Percentiles rank a stretch among this genome's conserved stretches.
These are phyloP conservation scores for Plasmodium knowlesi DNA, from an alignment of 169 alveolate species.

Conservation along the genomic window DNA sequence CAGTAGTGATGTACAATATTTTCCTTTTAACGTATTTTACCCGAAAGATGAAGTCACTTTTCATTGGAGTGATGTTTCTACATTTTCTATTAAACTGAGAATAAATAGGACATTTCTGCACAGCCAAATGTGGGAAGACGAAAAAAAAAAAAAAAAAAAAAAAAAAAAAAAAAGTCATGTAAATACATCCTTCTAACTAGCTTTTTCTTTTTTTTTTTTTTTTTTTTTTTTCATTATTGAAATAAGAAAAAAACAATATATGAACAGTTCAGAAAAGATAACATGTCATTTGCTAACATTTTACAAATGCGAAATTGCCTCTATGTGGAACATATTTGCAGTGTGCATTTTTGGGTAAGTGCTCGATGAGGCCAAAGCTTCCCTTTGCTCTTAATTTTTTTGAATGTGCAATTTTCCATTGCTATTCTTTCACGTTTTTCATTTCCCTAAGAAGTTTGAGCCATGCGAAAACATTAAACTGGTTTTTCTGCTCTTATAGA, in stretches of 20 bases:
- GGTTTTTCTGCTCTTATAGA: slow-evolving; percentile 12
- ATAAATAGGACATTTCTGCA: background rate
- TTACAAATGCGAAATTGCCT: background rate
- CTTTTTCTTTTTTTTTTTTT: slow-evolving; percentile 10
- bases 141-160: slow-evolving; percentile 32
- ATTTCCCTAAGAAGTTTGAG: background rate
- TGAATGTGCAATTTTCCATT: background rate
- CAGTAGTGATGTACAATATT: background rate
- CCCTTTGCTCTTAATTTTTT: background rate
- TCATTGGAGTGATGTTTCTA: background rate
- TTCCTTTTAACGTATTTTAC: background rate
- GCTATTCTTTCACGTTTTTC: background rate
- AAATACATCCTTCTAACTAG: slow-evolving; percentile 46
- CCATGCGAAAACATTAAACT: slow-evolving; percentile 1
- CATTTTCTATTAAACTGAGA: background rate
- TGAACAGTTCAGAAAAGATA: background rate
- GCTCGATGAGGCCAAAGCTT: background rate
- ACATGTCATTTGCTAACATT: background rate
- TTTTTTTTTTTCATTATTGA: slow-evolving; percentile 9
- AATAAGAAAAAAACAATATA: slow-evolving; percentile 8
- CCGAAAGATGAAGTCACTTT: background rate
- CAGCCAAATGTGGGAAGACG: background rate
- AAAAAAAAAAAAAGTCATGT: slow-evolving; percentile 28
- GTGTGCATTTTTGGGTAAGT: background rate
- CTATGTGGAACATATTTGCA: background rate